Evolutionary conservation across 345 rosid species (phyloP), one percentile per base, ranked within the genome.

Genomic region (Melastoma malabathricum): DNA sequence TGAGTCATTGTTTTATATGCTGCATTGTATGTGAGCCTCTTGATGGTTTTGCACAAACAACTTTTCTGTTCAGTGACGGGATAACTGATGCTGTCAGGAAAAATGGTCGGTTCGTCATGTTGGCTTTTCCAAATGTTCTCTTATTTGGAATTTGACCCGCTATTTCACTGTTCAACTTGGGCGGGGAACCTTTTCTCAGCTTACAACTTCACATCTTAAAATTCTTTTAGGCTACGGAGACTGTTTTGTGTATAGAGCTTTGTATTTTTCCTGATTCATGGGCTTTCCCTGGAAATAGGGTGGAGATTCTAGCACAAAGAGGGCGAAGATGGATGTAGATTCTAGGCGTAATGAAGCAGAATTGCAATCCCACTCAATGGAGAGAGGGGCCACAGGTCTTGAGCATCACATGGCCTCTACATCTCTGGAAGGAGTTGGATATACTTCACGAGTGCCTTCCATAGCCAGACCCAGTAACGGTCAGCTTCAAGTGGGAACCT

Each of bases 321-420:
- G 96, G 70, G 76, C 64, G 1, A 92, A 82, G 70, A 64, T 81
- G 19, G 97, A 83, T 68, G 79, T 74, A 75, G 86, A 78, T 43
- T 58, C 50, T 34, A 78, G 68, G 12, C 65, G 16, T 9, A 66
- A 45, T 15, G 15, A 56, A 15, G 70, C 44, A 10, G 86, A 74
- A 47, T 54, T 68, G 9, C 64, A 64, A 66, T 57, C 70, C 6
- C 65, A 64, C 68, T 58, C 61, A 61, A 64, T 68, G 63, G 85
- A 76, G 58, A 72, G 71, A 69, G 79, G 57, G 64, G 58, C 69
- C 22, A 19, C 70, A 3, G 75, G 59, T 57, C 51, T 64, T 56
- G 90, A 75, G 62, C 81, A 75, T 58, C 77, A 64, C 16, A 68
- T 63, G 75, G 85, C 82, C 61, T 69, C 78, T 48, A 60, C 75